Conservation (phyloP, 257 asterid genomes). For the Solanum medicagineum region DNA sequence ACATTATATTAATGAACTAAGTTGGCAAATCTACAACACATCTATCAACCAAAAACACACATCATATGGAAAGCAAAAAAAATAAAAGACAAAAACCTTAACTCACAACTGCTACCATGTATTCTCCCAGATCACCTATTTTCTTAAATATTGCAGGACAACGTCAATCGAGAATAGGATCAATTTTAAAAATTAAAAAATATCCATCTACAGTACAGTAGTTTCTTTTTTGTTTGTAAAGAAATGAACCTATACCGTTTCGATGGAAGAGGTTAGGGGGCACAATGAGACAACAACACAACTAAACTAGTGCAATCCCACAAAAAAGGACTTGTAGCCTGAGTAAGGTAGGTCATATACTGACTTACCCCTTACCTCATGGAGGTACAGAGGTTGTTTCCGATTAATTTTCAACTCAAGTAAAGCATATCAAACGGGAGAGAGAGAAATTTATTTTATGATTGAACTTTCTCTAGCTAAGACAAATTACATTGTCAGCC, state of each 20-base stretch:
- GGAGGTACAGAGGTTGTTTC: neutral
- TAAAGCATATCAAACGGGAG: neutral
- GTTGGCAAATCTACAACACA: neutral
- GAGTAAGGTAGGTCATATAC: neutral
- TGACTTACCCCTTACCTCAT: too few relatives aligned
- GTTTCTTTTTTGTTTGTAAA: neutral
- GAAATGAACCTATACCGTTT: neutral
- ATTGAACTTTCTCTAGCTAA: neutral
- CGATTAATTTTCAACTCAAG: neutral
- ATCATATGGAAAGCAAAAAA: neutral
- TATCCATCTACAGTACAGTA: too few relatives aligned
- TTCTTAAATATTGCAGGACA: neutral
- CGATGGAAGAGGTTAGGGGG: neutral
- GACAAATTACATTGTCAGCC: conserved; percentile 24
- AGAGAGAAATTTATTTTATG: neutral
- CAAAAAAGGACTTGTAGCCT: neutral
- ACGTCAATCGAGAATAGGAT: neutral
- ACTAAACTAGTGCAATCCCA: neutral
- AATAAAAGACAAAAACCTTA: neutral
- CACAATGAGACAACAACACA: neutral
- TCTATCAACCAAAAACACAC: neutral
- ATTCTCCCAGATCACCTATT: neutral
- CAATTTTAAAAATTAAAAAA: neutral
- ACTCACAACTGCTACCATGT: neutral
- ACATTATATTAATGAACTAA: neutral